A percentile compares a stretch with the other conserved stretches of the same genome.
Evolutionary conservation across 495 filamentous ascomycete genomes (phyloP).

Genomic region (Platismatia glauca): DNA sequence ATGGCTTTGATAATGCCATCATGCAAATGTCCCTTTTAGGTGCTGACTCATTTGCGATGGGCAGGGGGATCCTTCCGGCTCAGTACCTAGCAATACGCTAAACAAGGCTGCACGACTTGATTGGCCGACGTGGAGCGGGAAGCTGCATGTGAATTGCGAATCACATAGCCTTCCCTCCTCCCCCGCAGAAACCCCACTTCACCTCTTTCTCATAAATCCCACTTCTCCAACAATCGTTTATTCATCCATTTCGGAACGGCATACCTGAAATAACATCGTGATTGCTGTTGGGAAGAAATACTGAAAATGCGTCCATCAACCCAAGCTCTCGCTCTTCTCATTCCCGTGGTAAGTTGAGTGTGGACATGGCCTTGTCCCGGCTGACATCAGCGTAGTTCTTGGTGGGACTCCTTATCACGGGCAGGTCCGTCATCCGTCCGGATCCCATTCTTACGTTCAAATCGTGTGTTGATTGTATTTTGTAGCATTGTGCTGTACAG

Average conservation of each 20-base stretch:
- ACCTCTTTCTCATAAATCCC: neutral
- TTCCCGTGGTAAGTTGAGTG: neutral
- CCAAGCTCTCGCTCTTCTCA: neutral
- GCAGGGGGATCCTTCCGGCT: too few species aligned
- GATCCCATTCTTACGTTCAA: neutral
- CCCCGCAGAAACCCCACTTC: neutral
- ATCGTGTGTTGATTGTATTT: neutral
- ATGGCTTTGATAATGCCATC: too few species aligned
- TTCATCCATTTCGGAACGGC: neutral
- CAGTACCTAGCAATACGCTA: too few species aligned
- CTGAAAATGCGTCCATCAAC: neutral
- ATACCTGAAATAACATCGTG: neutral
- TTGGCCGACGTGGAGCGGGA: neutral
- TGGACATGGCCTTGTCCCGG: neutral
- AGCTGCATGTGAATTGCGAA: neutral
- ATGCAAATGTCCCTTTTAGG: too few species aligned
- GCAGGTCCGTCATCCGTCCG: neutral
- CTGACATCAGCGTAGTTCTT: neutral
- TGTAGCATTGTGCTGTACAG: constrained; percentile 17
- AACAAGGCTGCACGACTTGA: too few species aligned
- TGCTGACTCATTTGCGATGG: too few species aligned
- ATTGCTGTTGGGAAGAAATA: neutral
- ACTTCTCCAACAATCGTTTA: too few species aligned
- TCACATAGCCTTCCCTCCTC: neutral
- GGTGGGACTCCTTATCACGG: neutral